Percentiles rank a stretch among this genome's conserved stretches.
phyloP scores from a whole-genome alignment of 345 rosid species.

The Gossypium bickii region DNA sequence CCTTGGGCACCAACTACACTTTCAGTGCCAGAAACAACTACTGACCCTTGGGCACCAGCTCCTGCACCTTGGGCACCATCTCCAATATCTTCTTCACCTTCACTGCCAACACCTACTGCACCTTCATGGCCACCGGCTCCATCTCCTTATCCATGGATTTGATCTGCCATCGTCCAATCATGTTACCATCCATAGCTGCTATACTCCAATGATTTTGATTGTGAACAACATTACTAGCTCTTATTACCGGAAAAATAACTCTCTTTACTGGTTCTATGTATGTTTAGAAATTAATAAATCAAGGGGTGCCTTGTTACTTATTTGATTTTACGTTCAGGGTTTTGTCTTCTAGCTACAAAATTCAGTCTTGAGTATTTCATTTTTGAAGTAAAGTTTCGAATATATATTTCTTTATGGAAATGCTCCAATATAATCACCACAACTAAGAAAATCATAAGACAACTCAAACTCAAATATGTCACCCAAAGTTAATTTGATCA shows the following conservation, averaged over 20 bases:
- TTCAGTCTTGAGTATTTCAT: too few species aligned
- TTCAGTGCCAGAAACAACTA: neutral
- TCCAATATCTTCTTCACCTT: neutral
- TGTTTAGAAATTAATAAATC: neutral
- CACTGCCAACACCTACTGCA: neutral
- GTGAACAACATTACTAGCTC: neutral
- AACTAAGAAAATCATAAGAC: too few species aligned
- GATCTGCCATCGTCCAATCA: neutral
- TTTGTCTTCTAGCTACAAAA: too few species aligned
- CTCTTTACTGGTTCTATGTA: neutral
- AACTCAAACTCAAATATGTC: too few species aligned
- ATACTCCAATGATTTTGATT: too few species aligned
- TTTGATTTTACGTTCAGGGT: neutral
- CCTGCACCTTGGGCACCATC: neutral
- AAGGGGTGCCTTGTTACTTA: neutral
- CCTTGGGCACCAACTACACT: neutral
- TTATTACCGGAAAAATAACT: neutral
- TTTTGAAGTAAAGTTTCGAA: too few species aligned
- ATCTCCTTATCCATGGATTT: slow-evolving; percentile 7
- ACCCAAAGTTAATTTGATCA: too few species aligned
- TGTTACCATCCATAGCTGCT: too few species aligned
- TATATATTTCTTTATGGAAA: too few species aligned
- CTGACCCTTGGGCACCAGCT: neutral
- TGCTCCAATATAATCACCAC: too few species aligned
- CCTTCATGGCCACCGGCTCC: neutral